phyloP scores from a whole-genome alignment of 768 basidiomycete species.

The Mycena sanguinolenta region DNA sequence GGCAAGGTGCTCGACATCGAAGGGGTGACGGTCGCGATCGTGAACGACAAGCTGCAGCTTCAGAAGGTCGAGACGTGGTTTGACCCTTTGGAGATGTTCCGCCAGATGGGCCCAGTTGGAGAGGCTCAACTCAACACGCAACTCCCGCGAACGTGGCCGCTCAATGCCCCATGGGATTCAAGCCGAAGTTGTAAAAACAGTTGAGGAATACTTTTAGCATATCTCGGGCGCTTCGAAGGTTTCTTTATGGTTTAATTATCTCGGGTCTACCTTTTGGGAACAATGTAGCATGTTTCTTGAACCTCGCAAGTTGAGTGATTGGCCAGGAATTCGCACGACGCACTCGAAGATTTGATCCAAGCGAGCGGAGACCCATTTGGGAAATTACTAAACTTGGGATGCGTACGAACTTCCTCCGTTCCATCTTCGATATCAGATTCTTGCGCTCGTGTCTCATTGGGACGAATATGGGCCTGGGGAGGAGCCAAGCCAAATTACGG shows the following conservation, averaged over 20 bases:
- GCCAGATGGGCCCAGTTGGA: constrained; percentile 27
- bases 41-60: constrained; percentile 36
- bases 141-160: not conserved
- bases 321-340: too few relatives aligned
- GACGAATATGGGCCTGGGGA: too few relatives aligned
- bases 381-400: too few relatives aligned
- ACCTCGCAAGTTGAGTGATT: too few relatives aligned
- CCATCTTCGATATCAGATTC: too few relatives aligned
- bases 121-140: not conserved
- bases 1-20: constrained; percentile 33
- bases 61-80: constrained; percentile 37
- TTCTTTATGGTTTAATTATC: not conserved
- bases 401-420: too few relatives aligned
- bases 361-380: too few relatives aligned
- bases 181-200: constrained; percentile 12
- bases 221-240: constrained; percentile 4
- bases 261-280: not conserved
- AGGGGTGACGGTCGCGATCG: constrained; percentile 36
- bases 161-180: constrained; percentile 30
- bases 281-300: not conserved
- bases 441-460: too few relatives aligned
- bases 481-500: too few relatives aligned
- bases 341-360: too few relatives aligned
- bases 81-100: constrained; percentile 35
- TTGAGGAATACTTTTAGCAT: constrained; percentile 6